These are phyloP conservation scores for Candida ascalaphidarum DNA, from an alignment of 805 yeast genomes.

Conservation along the genomic window DNA sequence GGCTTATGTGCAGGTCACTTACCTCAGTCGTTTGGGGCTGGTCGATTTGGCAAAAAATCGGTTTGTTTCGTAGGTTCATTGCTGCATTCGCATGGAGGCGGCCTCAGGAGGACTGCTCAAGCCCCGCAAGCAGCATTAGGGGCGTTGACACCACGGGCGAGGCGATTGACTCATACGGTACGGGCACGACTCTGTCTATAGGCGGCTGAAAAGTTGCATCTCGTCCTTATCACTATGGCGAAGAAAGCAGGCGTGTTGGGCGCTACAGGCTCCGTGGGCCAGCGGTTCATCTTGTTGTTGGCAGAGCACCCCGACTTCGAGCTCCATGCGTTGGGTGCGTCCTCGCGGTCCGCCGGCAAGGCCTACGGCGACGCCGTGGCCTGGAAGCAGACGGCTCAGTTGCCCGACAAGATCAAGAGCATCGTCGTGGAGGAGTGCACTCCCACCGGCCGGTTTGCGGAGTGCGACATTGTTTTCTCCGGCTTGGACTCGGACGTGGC, in stretches of 20 bases:
- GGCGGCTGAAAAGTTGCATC: too few relatives aligned
- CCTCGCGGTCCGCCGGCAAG: slow-evolving; percentile 89
- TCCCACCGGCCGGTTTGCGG: slow-evolving; percentile 60
- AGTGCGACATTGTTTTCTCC: slow-evolving; percentile 90
- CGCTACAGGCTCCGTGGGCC: slow-evolving; percentile 98
- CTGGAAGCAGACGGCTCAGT: slow-evolving; percentile 86
- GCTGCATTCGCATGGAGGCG: too few relatives aligned
- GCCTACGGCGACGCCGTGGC: slow-evolving; percentile 74
- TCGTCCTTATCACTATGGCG: too few relatives aligned
- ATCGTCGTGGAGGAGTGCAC: slow-evolving; percentile 73
- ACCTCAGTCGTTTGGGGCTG: too few relatives aligned
- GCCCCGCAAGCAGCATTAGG: too few relatives aligned
- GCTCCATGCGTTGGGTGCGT: slow-evolving; percentile 81
- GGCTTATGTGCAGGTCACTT: too few relatives aligned
- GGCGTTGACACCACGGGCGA: too few relatives aligned
- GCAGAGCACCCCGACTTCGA: slow-evolving; percentile 87
- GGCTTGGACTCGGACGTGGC: slow-evolving; percentile 93
- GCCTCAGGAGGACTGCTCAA: too few relatives aligned
- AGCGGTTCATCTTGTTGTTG: slow-evolving; percentile 80
- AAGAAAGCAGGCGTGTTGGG: slow-evolving; percentile 85
- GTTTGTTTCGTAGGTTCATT: too few relatives aligned
- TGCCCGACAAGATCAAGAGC: slow-evolving; percentile 61
- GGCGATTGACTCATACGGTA: too few relatives aligned
- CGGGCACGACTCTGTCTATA: too few relatives aligned
- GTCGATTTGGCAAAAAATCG: too few relatives aligned